Conservation (phyloP, 176 grass and related monocot genomes). For the Aegilops umbellulata region DNA sequence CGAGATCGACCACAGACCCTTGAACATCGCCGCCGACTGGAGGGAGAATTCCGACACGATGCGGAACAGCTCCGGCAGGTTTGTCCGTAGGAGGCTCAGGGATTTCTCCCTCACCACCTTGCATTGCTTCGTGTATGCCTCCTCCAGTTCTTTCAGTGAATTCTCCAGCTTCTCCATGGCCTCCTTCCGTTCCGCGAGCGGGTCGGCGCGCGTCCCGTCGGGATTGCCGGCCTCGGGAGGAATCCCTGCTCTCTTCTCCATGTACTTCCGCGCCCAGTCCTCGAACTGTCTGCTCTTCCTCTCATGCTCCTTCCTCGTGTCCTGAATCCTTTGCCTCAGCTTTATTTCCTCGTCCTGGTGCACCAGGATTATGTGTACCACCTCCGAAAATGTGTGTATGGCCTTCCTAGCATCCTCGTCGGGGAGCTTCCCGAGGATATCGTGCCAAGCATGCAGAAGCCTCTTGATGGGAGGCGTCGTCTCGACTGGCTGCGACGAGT, state of each 20-base stretch:
- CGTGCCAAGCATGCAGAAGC: slow-evolving; percentile 60
- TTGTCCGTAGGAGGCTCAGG: slow-evolving; percentile 49
- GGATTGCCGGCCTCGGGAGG: slow-evolving; percentile 32
- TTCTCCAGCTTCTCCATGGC: slow-evolving; percentile 44
- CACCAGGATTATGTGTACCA: slow-evolving; percentile 53
- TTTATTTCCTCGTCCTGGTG: slow-evolving; percentile 66
- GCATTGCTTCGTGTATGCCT: slow-evolving; percentile 42
- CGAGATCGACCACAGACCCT: slow-evolving; percentile 34
- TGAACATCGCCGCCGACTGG: slow-evolving; percentile 53
- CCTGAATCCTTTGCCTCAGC: slow-evolving; percentile 41
- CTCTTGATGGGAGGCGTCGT: slow-evolving; percentile 62
- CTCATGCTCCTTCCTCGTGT: slow-evolving; percentile 44
- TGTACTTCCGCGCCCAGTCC: slow-evolving; percentile 57
- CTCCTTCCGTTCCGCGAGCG: slow-evolving; percentile 39
- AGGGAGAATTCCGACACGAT: slow-evolving; percentile 48
- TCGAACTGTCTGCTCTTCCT: slow-evolving; percentile 66
- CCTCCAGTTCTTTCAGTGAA: slow-evolving; percentile 42
- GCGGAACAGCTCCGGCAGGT: slow-evolving; percentile 60
- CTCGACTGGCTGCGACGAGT: slow-evolving; percentile 48
- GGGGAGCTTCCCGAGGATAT: slow-evolving; percentile 54
- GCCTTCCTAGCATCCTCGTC: slow-evolving; percentile 35
- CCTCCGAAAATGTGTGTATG: slow-evolving; percentile 56
- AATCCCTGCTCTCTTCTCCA: slow-evolving; percentile 38
- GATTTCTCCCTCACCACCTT: slow-evolving; percentile 79
- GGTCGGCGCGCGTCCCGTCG: slow-evolving; percentile 23